phyloP scores from a whole-genome alignment of 768 basidiomycete species.

The Leccinum uliginosum region DNA sequence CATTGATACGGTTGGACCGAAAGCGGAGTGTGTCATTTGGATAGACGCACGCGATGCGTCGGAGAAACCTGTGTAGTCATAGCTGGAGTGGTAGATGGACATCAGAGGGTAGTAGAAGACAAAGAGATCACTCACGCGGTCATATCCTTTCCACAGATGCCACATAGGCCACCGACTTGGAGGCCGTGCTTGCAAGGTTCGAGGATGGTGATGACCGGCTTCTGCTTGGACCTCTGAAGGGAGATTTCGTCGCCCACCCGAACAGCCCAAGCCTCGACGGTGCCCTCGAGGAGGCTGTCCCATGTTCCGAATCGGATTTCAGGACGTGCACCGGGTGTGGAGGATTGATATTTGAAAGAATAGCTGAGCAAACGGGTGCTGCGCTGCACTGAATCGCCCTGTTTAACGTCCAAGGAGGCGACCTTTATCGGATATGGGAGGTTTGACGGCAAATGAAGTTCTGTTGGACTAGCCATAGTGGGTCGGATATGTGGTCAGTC shows the following conservation, averaged over 20 bases:
- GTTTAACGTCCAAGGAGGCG: slow-evolving; percentile 55
- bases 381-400: slow-evolving; percentile 49
- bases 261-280: slow-evolving; percentile 66
- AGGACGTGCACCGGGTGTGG: slow-evolving; percentile 41
- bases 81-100: slow-evolving; percentile 35
- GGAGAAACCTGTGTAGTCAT: slow-evolving; percentile 85
- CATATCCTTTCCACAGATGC: slow-evolving; percentile 93
- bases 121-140: slow-evolving; percentile 56
- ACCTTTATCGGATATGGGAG: slow-evolving; percentile 88
- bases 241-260: slow-evolving; percentile 63
- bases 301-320: slow-evolving; percentile 84
- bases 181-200: slow-evolving; percentile 98
- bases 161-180: slow-evolving; percentile 89
- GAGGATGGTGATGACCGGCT: slow-evolving; percentile 58
- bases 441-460: slow-evolving; percentile 68
- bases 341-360: slow-evolving; percentile 62
- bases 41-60: slow-evolving; percentile 85
- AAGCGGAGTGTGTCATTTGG: slow-evolving; percentile 91
- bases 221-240: slow-evolving; percentile 52
- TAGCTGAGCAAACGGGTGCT: slow-evolving; percentile 82
- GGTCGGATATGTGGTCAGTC: slow-evolving; percentile 10
- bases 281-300: slow-evolving; percentile 85
- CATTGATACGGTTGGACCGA: slow-evolving; percentile 86
- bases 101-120: slow-evolving; percentile 1
- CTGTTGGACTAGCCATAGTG: slow-evolving; percentile 59